Evolutionary conservation across 2,329 filamentous ascomycete genomes (phyloP).

Genomic region (Aureobasidium sp.): DNA sequence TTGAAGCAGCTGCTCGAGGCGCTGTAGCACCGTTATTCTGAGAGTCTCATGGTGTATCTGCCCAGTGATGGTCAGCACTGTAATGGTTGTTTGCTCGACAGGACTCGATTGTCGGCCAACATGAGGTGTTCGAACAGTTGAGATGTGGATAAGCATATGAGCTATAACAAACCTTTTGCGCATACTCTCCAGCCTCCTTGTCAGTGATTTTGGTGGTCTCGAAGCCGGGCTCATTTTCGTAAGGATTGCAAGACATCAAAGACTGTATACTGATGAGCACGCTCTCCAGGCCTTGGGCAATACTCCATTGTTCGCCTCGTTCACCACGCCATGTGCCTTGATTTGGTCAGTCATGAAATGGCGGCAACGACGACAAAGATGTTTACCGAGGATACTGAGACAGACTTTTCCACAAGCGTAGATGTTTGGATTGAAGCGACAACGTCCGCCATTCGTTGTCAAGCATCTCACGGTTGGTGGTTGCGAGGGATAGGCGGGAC

Average conservation of each 20-base stretch:
- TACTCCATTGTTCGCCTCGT: constrained; percentile 89
- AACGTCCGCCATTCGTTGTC: constrained; percentile 82
- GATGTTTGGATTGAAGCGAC: constrained; percentile 94
- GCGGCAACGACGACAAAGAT: not conserved
- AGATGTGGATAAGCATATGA: constrained; percentile 22
- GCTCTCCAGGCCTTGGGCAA: constrained; percentile 89
- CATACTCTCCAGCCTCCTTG: constrained; percentile 5
- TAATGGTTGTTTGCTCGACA: not conserved
- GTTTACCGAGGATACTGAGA: constrained; percentile 53
- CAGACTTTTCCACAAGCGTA: constrained; percentile 89
- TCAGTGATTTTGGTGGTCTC: constrained; percentile 54
- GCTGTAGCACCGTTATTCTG: constrained; percentile 75
- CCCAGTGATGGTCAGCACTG: constrained; percentile 4
- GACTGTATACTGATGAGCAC: constrained; percentile 94
- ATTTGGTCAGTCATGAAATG: not conserved
- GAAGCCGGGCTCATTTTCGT: constrained; percentile 92
- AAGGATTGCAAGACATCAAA: constrained; percentile 86
- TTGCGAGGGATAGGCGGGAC: constrained; percentile 70
- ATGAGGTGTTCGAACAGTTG: too few relatives aligned
- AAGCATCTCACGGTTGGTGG: constrained; percentile 54
- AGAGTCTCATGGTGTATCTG: constrained; percentile 88
- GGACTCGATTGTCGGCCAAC: too few relatives aligned
- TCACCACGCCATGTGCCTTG: constrained; percentile 75
- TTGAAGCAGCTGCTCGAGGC: constrained; percentile 69
- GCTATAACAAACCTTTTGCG: constrained; percentile 6